A percentile compares a stretch with the other conserved stretches of the same genome.
phyloP scores from a whole-genome alignment of 23 red algal genomes.

The Gracilaria caudata region DNA sequence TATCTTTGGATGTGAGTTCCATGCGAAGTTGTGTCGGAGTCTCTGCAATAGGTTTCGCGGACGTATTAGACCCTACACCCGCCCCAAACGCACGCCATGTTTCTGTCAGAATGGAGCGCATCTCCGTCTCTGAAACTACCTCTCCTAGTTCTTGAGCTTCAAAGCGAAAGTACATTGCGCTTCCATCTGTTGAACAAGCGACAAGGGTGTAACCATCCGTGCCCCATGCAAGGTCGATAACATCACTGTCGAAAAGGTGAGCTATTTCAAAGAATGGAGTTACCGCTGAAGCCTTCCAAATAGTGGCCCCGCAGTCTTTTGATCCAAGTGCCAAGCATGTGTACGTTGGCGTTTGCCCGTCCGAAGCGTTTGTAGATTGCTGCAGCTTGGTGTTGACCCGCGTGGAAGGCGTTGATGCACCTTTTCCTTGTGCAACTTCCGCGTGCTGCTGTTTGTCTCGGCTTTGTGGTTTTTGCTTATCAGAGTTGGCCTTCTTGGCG shows the following conservation, averaged over 20 bases:
- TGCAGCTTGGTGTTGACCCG: neutral
- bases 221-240: conserved; percentile 88
- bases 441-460: conserved; percentile 8
- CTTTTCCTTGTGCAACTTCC: neutral
- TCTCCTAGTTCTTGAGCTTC: conserved; percentile 84
- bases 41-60: conserved; percentile 44
- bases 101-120: conserved; percentile 51
- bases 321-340: conserved; percentile 82
- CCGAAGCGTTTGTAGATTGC: neutral
- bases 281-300: conserved; percentile 69
- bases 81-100: conserved; percentile 59
- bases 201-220: conserved; percentile 85
- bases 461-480: conserved; percentile 10
- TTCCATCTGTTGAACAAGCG: conserved; percentile 85
- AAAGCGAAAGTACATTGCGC: conserved; percentile 78
- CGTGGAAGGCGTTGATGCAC: neutral
- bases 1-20: conserved; percentile 16
- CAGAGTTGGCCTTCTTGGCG: conserved; percentile 14
- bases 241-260: conserved; percentile 81
- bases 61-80: conserved; percentile 18
- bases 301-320: conserved; percentile 83
- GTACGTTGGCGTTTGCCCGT: conserved; percentile 39
- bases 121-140: conserved; percentile 67
- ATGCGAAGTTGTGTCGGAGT: conserved; percentile 37
- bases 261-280: conserved; percentile 79